Evolutionary conservation across 2,329 filamentous ascomycete species (phyloP).

Genomic region (Calonectria crousiana): DNA sequence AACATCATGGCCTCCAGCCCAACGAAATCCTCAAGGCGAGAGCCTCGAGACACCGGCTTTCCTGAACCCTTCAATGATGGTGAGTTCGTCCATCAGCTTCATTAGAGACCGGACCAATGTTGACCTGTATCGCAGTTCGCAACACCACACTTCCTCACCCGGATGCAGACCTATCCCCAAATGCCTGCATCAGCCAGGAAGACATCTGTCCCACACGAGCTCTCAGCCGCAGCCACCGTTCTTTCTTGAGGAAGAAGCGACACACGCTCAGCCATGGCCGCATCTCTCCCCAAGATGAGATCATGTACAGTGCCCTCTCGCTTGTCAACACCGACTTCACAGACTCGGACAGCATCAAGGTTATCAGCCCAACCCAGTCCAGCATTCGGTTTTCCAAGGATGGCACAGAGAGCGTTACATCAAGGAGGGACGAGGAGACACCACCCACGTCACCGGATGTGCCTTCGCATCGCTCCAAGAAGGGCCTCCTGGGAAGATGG

Average conservation of each 20-base stretch:
- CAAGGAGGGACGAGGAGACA: conserved; percentile 48
- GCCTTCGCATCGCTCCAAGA: conserved; percentile 44
- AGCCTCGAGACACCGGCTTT: conserved; percentile 62
- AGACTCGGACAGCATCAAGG: conserved; percentile 38
- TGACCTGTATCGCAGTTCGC: conserved; percentile 50
- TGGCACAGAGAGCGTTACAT: conserved; percentile 53
- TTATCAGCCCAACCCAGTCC: conserved; percentile 42
- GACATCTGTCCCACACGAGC: conserved; percentile 61
- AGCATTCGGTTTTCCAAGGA: conserved; percentile 53
- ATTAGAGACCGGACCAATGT: neutral
- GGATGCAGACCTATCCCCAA: conserved; percentile 68
- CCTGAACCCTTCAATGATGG: conserved; percentile 63
- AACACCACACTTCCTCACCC: conserved; percentile 74
- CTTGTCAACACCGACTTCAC: conserved; percentile 43
- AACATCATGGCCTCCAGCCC: conserved; percentile 44
- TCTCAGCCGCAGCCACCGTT: conserved; percentile 58
- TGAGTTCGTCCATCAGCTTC: conserved; percentile 45
- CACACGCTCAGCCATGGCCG: conserved; percentile 59
- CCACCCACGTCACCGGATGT: conserved; percentile 53
- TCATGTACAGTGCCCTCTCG: conserved; percentile 49
- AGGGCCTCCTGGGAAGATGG: conserved; percentile 42
- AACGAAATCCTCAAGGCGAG: conserved; percentile 39
- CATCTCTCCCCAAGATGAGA: conserved; percentile 53
- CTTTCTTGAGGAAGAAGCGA: conserved; percentile 61
- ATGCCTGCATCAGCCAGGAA: conserved; percentile 68